These are phyloP conservation scores for Suillus clintonianus DNA, from an alignment of 768 basidiomycete genomes.

Conservation along the genomic window DNA sequence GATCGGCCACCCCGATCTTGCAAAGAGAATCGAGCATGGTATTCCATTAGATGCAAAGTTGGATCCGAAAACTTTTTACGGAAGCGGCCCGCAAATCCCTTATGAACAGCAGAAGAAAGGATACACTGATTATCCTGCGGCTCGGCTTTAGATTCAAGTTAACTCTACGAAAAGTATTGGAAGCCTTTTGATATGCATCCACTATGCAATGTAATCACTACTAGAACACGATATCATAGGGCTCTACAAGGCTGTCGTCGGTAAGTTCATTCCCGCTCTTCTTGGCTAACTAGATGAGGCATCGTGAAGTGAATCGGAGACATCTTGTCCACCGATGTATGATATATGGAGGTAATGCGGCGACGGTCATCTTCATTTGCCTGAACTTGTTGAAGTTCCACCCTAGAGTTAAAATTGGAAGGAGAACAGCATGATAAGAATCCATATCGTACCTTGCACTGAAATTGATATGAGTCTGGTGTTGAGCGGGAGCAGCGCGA, in stretches of 20 bases:
- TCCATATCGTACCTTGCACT: slow-evolving; percentile 37
- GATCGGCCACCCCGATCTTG: slow-evolving; percentile 44
- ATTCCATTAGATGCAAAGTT: slow-evolving; percentile 17
- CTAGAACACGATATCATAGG: background rate
- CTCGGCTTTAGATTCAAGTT: background rate
- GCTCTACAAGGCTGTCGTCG: background rate
- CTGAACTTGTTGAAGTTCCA: slow-evolving; percentile 18
- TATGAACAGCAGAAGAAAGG: slow-evolving; percentile 27
- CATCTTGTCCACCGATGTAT: slow-evolving; percentile 31
- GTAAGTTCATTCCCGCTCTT: slow-evolving; percentile 3
- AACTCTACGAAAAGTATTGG: background rate
- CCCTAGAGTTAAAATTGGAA: slow-evolving; percentile 15
- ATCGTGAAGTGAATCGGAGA: slow-evolving; percentile 34
- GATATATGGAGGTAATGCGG: slow-evolving; percentile 37
- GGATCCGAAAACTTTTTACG: slow-evolving; percentile 24
- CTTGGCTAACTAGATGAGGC: slow-evolving; percentile 11
- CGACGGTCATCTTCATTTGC: slow-evolving; percentile 20
- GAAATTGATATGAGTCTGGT: slow-evolving; percentile 32
- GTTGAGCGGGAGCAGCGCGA: slow-evolving; percentile 39
- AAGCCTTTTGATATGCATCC: background rate
- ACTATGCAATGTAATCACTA: background rate
- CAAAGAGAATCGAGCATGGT: slow-evolving; percentile 23
- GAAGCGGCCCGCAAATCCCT: slow-evolving; percentile 18
- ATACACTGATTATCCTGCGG: slow-evolving; percentile 41
- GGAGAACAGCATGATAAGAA: background rate